A percentile compares a stretch with the other conserved stretches of the same genome.
Evolutionary conservation across 1,139 yeast species (phyloP).

Genomic region (Debaryomyces udenii): DNA sequence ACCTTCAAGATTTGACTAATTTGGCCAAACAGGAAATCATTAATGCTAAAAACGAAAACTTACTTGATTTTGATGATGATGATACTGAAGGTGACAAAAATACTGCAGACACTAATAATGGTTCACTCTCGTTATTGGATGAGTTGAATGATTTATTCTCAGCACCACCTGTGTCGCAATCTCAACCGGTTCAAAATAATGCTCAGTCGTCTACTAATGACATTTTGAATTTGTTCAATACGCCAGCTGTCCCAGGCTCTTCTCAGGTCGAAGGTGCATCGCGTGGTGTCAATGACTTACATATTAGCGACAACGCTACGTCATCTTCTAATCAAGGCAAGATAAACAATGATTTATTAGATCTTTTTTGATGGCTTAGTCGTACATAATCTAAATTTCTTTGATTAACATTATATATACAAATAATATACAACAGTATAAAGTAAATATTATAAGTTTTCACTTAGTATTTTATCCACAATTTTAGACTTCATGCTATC

Average conservation of each 20-base stretch:
- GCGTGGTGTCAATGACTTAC: conserved; percentile 26
- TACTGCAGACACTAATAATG: conserved; percentile 19
- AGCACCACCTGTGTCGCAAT: conserved; percentile 29
- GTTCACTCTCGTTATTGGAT: conserved; percentile 46
- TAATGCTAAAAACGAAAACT: conserved; percentile 72
- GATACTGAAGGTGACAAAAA: conserved; percentile 36
- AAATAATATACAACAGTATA: conserved; percentile 2
- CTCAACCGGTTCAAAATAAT: conserved; percentile 11
- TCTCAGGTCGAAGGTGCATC: conserved; percentile 17
- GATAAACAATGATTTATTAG: conserved; percentile 54
- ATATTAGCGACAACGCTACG: conserved; percentile 15
- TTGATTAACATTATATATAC: neutral
- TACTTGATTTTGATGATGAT: conserved; percentile 80
- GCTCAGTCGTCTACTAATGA: conserved; percentile 35
- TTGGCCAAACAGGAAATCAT: conserved; percentile 80
- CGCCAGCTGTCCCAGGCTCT: conserved; percentile 11
- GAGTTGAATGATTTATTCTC: conserved; percentile 72
- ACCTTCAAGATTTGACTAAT: conserved; percentile 76
- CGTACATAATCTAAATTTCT: neutral
- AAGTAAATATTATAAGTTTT: conserved; percentile 9
- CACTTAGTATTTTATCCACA: conserved; percentile 19
- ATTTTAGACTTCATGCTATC: conserved; percentile 17
- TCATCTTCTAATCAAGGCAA: conserved; percentile 16
- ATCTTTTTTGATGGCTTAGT: conserved; percentile 46
- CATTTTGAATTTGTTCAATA: conserved; percentile 46